Evolutionary conservation across 345 rosid genomes (phyloP).

Genomic region (Citrus reticulata): DNA sequence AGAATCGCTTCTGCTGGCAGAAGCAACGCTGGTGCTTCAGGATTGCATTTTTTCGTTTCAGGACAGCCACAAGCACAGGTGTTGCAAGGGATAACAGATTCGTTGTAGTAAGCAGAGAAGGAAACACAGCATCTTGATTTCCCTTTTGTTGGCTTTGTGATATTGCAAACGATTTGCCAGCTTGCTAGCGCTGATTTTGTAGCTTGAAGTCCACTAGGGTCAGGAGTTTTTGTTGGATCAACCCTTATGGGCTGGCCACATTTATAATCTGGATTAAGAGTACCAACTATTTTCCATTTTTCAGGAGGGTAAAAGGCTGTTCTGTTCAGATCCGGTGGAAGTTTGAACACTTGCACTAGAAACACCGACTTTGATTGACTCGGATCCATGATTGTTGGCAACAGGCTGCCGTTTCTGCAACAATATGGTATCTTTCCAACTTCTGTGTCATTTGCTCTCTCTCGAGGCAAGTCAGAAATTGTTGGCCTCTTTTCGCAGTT

Average conservation of each 20-base stretch:
- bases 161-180: conserved; percentile 62
- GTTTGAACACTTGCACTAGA: conserved; percentile 44
- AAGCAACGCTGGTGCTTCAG: conserved; percentile 34
- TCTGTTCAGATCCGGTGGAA: conserved; percentile 49
- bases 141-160: conserved; percentile 23
- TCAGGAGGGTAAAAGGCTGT: conserved; percentile 39
- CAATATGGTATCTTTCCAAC: conserved; percentile 44
- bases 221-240: conserved; percentile 32
- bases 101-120: conserved; percentile 54
- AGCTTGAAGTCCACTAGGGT: conserved; percentile 38
- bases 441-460: conserved; percentile 30
- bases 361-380: conserved; percentile 34
- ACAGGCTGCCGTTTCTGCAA: conserved; percentile 48
- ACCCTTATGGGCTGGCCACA: conserved; percentile 47
- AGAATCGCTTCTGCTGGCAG: conserved; percentile 32
- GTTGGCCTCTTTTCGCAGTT: conserved; percentile 42
- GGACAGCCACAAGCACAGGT: conserved; percentile 53
- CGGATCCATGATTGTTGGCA: conserved; percentile 38
- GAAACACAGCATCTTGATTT: conserved; percentile 50
- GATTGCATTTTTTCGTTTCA: conserved; percentile 32
- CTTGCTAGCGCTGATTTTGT: conserved; percentile 33
- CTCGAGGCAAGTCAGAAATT: conserved; percentile 39
- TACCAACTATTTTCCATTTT: conserved; percentile 46
- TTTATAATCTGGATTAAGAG: conserved; percentile 31
- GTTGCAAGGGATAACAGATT: conserved; percentile 48